Base-by-base conservation (phyloP, 768 basidiomycete genomes). In the Daedalea quercina region DNA sequence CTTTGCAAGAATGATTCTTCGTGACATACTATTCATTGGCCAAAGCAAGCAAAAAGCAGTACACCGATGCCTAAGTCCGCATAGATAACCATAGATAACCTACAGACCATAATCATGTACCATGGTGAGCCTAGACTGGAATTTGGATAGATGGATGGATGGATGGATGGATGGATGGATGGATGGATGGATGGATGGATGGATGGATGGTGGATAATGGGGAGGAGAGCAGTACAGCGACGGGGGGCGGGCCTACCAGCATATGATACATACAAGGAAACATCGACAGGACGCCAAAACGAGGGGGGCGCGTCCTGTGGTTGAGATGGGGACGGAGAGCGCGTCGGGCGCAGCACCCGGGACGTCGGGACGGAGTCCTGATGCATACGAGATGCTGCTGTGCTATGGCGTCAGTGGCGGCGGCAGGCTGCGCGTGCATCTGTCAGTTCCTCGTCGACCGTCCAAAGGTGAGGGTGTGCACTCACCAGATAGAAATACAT, bases 401-500 rank as follows among this genome's bases (percentile, higher is more conserved):
- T 40, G 17, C 19, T 15, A 40, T 40, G 7, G 37, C 37, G 37
- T 40, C 37, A 40, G 46, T n/a, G n/a, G n/a, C 46, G 26, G 24
- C 28, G 46, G 46, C 28, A 47, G 46, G 46, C 46, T 47, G 46
- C 28, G 25, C 6, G 17, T 7, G 31, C 37, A 17, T 3, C 13
- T 40, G 37, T 40, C 37, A 40, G 19, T 3, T 8, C 19, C 37
- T 15, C 15, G 37, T 11, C 28, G 4, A 11, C 4, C 28, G 17
- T 15, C 7, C 15, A 6, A 40, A 6, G 17, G 15, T 15, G 6
- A 15, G 8, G 17, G n/a, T n/a, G 37, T 13, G 28, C n/a, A 47
- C 46, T 47, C 35, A 49, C 48, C 34, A 17, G 2, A 37, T 49
- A 49, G 8, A 49, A 49, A 40, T 49, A 49, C 48, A 49, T 23